Evolutionary conservation across 139 green algal species (phyloP).

Genomic region (Limnomonas spitsbergensis): DNA sequence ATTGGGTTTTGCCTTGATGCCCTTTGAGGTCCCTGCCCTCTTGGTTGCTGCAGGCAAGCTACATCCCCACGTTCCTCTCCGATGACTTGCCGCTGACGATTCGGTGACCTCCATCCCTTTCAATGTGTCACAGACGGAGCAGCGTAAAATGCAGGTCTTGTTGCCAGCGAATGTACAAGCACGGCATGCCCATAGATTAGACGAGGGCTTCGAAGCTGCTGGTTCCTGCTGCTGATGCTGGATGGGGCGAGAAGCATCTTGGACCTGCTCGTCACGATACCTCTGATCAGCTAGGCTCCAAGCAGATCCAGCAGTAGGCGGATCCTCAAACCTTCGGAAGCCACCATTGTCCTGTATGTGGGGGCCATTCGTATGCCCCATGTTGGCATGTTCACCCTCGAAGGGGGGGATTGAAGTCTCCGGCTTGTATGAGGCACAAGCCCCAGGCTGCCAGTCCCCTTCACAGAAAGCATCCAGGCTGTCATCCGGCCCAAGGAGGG

Average conservation of each 20-base stretch:
- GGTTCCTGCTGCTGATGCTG: neutral
- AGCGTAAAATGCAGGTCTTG: neutral
- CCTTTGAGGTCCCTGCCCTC: too few relatives aligned
- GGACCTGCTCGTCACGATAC: neutral
- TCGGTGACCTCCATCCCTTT: too few relatives aligned
- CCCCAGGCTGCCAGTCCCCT: too few relatives aligned
- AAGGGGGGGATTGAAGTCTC: too few relatives aligned
- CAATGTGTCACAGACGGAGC: neutral
- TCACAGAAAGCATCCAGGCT: too few relatives aligned
- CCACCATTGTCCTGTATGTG: neutral
- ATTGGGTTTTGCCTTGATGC: too few relatives aligned
- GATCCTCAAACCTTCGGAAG: neutral
- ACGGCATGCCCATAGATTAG: neutral
- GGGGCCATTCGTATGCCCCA: neutral
- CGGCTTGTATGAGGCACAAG: too few relatives aligned
- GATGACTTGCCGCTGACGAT: too few relatives aligned
- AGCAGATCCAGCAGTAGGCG: neutral
- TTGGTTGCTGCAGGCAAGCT: too few relatives aligned
- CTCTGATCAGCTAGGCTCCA: neutral
- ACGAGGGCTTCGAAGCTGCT: neutral
- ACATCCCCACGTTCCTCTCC: too few relatives aligned
- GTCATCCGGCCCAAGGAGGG: too few relatives aligned
- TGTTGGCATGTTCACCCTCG: too few relatives aligned
- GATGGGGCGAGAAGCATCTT: neutral
- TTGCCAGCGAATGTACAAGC: slow-evolving; percentile 1